Conservation (phyloP, 495 filamentous ascomycete species). For the Elasticomyces elasticus region DNA sequence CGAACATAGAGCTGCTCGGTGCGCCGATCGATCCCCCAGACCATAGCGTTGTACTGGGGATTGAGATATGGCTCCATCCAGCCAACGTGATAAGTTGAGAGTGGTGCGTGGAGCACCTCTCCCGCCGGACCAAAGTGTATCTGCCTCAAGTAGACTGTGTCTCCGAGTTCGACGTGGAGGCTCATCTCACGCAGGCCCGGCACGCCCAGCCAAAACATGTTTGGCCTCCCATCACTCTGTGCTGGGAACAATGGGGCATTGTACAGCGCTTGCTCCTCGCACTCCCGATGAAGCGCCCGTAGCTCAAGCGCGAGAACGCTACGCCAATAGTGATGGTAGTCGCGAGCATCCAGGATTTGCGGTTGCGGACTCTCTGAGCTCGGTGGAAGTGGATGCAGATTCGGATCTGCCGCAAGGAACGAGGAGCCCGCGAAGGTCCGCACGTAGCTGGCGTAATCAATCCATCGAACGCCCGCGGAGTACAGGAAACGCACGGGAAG, state of each 20-base stretch:
- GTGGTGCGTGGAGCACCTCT: constrained; percentile 3
- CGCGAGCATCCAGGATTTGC: too few relatives aligned
- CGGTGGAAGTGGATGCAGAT: background rate
- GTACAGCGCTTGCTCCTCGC: constrained; percentile 20
- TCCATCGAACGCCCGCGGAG: constrained; percentile 4
- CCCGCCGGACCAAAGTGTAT: constrained; percentile 10
- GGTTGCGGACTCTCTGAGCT: background rate
- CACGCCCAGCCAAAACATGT: constrained; percentile 13
- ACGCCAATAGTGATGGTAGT: too few relatives aligned
- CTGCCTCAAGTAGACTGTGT: constrained; percentile 20
- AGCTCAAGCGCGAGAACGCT: constrained; percentile 20
- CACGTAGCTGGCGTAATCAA: constrained; percentile 14
- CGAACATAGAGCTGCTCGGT: constrained; percentile 28
- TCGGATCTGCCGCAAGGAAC: constrained; percentile 6
- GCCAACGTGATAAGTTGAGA: constrained; percentile 11
- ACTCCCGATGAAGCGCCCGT: constrained; percentile 10
- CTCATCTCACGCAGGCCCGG: constrained; percentile 23
- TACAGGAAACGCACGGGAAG: constrained; percentile 9
- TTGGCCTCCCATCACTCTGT: background rate
- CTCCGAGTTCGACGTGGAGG: constrained; percentile 20
- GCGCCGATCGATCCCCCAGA: constrained; percentile 32
- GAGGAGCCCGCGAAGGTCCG: constrained; percentile 17
- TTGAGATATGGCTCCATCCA: background rate
- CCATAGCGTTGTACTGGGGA: constrained; percentile 23
- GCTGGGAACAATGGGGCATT: constrained; percentile 7